These are phyloP conservation scores for Yarrowia sp. DNA, from an alignment of 805 yeast genomes.

Conservation along the genomic window DNA sequence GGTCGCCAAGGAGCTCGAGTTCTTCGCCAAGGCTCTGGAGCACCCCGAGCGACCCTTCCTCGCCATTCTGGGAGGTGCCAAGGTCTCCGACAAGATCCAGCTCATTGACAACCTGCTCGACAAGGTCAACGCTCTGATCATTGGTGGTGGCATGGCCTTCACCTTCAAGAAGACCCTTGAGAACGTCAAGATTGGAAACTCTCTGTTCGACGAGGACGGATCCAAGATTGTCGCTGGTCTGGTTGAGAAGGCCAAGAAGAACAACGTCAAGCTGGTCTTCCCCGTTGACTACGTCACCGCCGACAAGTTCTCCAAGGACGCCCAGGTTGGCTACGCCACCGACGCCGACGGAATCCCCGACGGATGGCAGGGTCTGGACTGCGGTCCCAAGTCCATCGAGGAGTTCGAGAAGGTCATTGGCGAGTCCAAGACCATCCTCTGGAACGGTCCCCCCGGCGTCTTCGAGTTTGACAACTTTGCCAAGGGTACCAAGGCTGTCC, in stretches of 20 bases:
- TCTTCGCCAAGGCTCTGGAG: constrained; percentile 98
- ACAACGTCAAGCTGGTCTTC: constrained; percentile 89
- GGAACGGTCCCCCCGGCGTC: constrained; percentile 99
- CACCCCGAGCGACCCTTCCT: constrained; percentile 97
- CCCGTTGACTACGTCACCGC: constrained; percentile 97
- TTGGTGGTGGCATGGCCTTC: constrained; percentile 99
- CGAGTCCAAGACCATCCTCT: constrained; percentile 95
- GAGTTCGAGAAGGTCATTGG: constrained; percentile 83
- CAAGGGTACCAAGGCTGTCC: constrained; percentile 85
- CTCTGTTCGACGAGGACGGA: constrained; percentile 92
- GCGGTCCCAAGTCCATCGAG: constrained; percentile 87
- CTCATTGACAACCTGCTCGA: constrained; percentile 90
- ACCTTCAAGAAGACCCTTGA: constrained; percentile 95
- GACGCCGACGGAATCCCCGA: constrained; percentile 93
- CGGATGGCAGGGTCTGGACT: constrained; percentile 94
- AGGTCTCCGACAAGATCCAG: constrained; percentile 98
- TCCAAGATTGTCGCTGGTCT: constrained; percentile 92
- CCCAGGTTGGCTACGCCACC: constrained; percentile 82
- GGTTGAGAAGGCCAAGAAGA: constrained; percentile 94
- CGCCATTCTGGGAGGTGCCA: constrained; percentile 99
- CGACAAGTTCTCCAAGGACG: constrained; percentile 92
- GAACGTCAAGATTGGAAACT: constrained; percentile 86
- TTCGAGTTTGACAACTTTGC: constrained; percentile 95
- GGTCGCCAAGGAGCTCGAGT: constrained; percentile 95
- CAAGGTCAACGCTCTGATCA: constrained; percentile 92